A percentile compares a stretch with the other conserved stretches of the same genome.
phyloP scores from a whole-genome alignment of 306 rosid species.

The Begonia masoniana region DNA sequence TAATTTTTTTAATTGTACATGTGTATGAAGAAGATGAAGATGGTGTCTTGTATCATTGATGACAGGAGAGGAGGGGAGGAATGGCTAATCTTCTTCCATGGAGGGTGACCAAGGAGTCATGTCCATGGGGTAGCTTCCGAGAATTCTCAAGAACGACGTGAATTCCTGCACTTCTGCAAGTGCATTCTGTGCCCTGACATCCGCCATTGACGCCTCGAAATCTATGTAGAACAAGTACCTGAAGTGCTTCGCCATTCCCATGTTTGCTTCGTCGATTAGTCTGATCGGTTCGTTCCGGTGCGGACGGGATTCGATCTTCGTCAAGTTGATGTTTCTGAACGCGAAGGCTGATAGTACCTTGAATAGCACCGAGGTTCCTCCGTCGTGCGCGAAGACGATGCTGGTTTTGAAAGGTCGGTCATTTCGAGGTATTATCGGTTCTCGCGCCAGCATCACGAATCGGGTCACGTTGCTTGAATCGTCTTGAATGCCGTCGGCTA shows the following conservation, averaged over 20 bases:
- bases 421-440: constrained; percentile 78
- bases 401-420: constrained; percentile 90
- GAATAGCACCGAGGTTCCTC: constrained; percentile 85
- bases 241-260: constrained; percentile 94
- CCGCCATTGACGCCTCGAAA: constrained; percentile 97
- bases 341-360: constrained; percentile 88
- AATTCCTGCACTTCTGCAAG: constrained; percentile 93
- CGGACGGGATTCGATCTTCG: constrained; percentile 92
- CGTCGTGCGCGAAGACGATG: constrained; percentile 91
- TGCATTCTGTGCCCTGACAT: constrained; percentile 82
- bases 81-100: constrained; percentile 8
- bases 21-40: no score
- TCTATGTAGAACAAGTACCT: constrained; percentile 88
- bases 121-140: constrained; percentile 95
- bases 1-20: neutral
- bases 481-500: constrained; percentile 85
- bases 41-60: no score
- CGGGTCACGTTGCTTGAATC: constrained; percentile 89
- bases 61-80: no score
- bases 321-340: constrained; percentile 73
- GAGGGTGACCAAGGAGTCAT: constrained; percentile 86
- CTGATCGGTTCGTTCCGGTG: constrained; percentile 89
- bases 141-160: constrained; percentile 82
- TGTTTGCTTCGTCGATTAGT: constrained; percentile 65
- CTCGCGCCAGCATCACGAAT: constrained; percentile 88